A percentile compares a stretch with the other conserved stretches of the same genome.
phyloP scores from a whole-genome alignment of 1,284 basidiomycete species.

The Naganishia albida region DNA sequence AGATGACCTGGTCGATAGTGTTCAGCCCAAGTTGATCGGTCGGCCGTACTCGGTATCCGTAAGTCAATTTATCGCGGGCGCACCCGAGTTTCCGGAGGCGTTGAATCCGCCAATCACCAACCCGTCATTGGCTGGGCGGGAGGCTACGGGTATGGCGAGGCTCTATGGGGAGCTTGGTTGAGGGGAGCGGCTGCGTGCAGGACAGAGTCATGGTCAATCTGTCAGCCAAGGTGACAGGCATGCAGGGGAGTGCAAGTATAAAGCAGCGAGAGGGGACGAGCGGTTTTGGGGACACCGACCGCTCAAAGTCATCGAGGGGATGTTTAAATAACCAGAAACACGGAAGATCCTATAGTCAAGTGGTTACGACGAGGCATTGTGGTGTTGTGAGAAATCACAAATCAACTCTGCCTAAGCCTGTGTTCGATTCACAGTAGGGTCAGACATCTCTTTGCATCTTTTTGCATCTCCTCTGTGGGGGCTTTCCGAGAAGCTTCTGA shows the following conservation, averaged over 20 bases:
- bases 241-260: no score
- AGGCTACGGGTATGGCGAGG: neutral
- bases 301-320: no score
- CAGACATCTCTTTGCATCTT: neutral
- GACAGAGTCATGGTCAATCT: no score
- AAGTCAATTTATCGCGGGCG: neutral
- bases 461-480: no score
- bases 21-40: constrained; percentile 17
- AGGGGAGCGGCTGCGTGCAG: no score
- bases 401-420: constrained; percentile 17
- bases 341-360: constrained; percentile 24
- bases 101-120: constrained; percentile 22
- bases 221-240: no score
- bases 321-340: neutral
- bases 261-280: no score
- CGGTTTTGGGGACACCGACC: no score
- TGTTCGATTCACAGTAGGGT: constrained; percentile 27
- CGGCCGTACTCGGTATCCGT: constrained; percentile 26
- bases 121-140: constrained; percentile 11
- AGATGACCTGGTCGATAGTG: constrained; percentile 7
- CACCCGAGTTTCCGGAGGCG: constrained; percentile 7
- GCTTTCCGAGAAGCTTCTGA: no score
- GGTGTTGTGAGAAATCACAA: neutral
- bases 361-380: constrained; percentile 28
- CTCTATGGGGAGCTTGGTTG: neutral